Evolutionary conservation across 768 basidiomycete genomes (phyloP).

Genomic region (Paxillus involutus): DNA sequence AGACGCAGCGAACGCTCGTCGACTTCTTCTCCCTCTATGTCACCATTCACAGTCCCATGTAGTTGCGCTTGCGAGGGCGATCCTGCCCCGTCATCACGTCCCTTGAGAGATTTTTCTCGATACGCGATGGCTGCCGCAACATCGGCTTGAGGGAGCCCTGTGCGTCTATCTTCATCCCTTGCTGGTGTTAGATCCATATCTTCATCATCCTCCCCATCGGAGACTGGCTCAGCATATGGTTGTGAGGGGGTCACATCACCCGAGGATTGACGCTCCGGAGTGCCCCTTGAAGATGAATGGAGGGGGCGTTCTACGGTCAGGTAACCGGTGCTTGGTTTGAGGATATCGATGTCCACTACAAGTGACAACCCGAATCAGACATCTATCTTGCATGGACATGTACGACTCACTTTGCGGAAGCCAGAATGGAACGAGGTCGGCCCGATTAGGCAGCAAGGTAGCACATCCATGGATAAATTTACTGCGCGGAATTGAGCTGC

Average conservation of each 20-base stretch:
- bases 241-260: slow-evolving; percentile 41
- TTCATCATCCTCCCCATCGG: slow-evolving; percentile 94
- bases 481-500: slow-evolving; percentile 36
- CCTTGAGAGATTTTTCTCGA: slow-evolving; percentile 79
- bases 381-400: background rate
- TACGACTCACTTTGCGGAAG: slow-evolving; percentile 78
- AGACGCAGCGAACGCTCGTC: slow-evolving; percentile 42
- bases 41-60: slow-evolving; percentile 18
- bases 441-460: slow-evolving; percentile 86
- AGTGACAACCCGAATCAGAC: background rate
- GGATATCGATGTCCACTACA: slow-evolving; percentile 90
- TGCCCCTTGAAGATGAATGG: slow-evolving; percentile 43
- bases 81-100: slow-evolving; percentile 21
- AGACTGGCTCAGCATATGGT: slow-evolving; percentile 83
- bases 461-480: slow-evolving; percentile 98
- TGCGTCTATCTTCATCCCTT: slow-evolving; percentile 78
- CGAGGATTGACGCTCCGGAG: slow-evolving; percentile 44
- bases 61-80: slow-evolving; percentile 11
- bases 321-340: slow-evolving; percentile 86
- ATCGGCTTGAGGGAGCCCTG: slow-evolving; percentile 69
- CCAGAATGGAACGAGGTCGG: slow-evolving; percentile 98
- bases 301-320: slow-evolving; percentile 76
- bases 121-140: slow-evolving; percentile 85
- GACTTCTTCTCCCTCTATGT: slow-evolving; percentile 27
- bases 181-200: slow-evolving; percentile 66